These are phyloP conservation scores for Usnea hakonensis DNA, from an alignment of 495 filamentous ascomycete species.

Conservation along the genomic window DNA sequence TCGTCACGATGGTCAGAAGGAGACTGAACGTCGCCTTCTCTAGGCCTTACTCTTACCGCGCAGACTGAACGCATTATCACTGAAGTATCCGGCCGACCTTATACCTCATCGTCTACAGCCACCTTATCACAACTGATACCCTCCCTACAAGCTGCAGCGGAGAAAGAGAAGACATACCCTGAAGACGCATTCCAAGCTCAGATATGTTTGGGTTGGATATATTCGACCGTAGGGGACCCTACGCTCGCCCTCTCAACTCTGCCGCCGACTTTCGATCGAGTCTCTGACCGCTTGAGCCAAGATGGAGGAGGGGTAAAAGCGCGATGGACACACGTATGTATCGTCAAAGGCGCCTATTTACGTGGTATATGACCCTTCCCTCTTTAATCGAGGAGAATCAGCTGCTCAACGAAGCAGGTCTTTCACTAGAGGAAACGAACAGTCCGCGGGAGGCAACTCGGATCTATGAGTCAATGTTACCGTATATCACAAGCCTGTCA, in stretches of 20 bases:
- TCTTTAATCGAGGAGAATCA: background rate
- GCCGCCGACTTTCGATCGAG: conserved; percentile 51
- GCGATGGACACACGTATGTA: conserved; percentile 72
- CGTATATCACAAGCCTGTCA: conserved; percentile 36
- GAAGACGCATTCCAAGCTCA: conserved; percentile 74
- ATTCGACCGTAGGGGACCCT: conserved; percentile 66
- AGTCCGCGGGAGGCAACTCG: conserved; percentile 49
- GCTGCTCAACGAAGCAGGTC: conserved; percentile 29
- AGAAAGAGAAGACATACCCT: conserved; percentile 45
- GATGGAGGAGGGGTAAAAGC: conserved; percentile 42
- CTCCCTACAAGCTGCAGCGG: conserved; percentile 55
- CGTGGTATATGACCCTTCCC: conserved; percentile 41
- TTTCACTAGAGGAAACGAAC: conserved; percentile 53
- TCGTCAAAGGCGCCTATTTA: conserved; percentile 68
- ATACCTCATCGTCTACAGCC: conserved; percentile 38
- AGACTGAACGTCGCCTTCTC: background rate
- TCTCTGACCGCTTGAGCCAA: conserved; percentile 42
- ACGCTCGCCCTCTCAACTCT: conserved; percentile 51
- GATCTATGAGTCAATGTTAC: conserved; percentile 55
- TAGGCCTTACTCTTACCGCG: conserved; percentile 71
- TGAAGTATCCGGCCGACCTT: conserved; percentile 38
- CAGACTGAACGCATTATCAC: conserved; percentile 61
- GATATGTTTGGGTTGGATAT: conserved; percentile 74
- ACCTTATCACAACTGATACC: conserved; percentile 56
- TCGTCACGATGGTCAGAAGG: background rate